phyloP scores from a whole-genome alignment of 768 basidiomycete species.

The Boletellus ananas region DNA sequence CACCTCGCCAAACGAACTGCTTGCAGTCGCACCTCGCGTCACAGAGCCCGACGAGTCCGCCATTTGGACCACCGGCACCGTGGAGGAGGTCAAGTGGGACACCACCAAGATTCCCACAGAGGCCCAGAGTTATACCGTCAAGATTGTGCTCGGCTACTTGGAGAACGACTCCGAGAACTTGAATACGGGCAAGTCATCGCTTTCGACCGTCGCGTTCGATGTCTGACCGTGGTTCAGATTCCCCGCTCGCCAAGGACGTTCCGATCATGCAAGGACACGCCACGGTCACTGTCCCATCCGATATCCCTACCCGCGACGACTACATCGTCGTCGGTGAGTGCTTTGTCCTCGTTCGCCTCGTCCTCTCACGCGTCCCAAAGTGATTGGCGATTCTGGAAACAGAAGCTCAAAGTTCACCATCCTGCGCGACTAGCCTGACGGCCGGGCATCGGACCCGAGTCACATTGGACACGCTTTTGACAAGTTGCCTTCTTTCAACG shows the following conservation, averaged over 20 bases:
- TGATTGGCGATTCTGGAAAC: conserved; percentile 69
- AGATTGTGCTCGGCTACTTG: conserved; percentile 44
- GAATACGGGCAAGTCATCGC: conserved; percentile 40
- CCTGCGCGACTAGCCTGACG: background rate
- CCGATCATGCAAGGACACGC: conserved; percentile 48
- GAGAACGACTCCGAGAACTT: conserved; percentile 43
- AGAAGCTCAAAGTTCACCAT: conserved; percentile 59
- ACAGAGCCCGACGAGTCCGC: conserved; percentile 32
- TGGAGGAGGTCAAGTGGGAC: conserved; percentile 43
- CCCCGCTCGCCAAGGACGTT: conserved; percentile 57
- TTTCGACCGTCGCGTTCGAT: too few species aligned
- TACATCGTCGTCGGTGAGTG: conserved; percentile 65
- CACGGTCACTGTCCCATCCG: conserved; percentile 49
- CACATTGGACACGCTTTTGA: conserved; percentile 1
- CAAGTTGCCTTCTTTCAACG: conserved; percentile 6
- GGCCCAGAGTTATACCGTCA: conserved; percentile 34
- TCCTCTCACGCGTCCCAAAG: conserved; percentile 30
- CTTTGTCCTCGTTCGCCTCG: background rate
- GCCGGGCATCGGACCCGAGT: background rate
- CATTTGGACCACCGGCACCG: conserved; percentile 37
- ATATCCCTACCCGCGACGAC: conserved; percentile 36
- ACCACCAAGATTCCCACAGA: conserved; percentile 36
- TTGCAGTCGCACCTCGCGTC: conserved; percentile 42
- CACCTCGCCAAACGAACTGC: conserved; percentile 22
- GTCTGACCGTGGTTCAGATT: conserved; percentile 35